Conservation (phyloP, 495 filamentous ascomycete species). For the Penicillium silybi region DNA sequence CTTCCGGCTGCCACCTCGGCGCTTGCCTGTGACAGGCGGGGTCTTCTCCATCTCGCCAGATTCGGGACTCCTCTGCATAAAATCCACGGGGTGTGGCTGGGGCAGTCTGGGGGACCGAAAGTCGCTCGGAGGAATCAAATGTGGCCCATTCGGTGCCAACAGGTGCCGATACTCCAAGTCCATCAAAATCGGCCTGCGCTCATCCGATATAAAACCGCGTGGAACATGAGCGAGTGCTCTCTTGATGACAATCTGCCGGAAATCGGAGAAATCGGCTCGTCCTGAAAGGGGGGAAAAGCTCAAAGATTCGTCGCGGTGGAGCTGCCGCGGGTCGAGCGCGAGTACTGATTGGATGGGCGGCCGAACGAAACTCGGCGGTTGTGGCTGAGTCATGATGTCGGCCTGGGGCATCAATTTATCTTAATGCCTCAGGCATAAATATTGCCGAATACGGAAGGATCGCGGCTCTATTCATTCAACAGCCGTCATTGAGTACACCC, state of each 20-base stretch:
- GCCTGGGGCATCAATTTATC: not conserved
- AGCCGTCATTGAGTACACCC: no score
- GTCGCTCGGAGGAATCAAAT: slow-evolving; percentile 36
- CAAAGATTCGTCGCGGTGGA: not conserved
- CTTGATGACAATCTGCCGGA: slow-evolving; percentile 34
- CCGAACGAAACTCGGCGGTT: slow-evolving; percentile 8
- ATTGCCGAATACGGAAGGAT: no score
- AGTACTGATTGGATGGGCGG: not conserved
- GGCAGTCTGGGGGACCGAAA: slow-evolving; percentile 41
- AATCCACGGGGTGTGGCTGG: slow-evolving; percentile 34
- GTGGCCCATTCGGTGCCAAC: slow-evolving; percentile 36
- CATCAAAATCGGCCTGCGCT: slow-evolving; percentile 36
- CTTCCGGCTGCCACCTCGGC: slow-evolving; percentile 45
- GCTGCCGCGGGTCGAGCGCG: not conserved
- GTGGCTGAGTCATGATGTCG: not conserved
- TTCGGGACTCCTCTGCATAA: slow-evolving; percentile 33
- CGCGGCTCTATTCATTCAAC: no score
- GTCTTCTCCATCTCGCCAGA: slow-evolving; percentile 41
- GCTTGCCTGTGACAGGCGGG: slow-evolving; percentile 43
- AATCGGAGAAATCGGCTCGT: slow-evolving; percentile 39
- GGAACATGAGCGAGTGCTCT: slow-evolving; percentile 22
- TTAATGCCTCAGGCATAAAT: not conserved
- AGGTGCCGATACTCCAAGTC: slow-evolving; percentile 41
- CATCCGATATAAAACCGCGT: slow-evolving; percentile 36
- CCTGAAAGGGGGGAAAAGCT: slow-evolving; percentile 3